These are phyloP conservation scores for Nemophila menziesii DNA, from an alignment of 257 asterid genomes.

Conservation along the genomic window DNA sequence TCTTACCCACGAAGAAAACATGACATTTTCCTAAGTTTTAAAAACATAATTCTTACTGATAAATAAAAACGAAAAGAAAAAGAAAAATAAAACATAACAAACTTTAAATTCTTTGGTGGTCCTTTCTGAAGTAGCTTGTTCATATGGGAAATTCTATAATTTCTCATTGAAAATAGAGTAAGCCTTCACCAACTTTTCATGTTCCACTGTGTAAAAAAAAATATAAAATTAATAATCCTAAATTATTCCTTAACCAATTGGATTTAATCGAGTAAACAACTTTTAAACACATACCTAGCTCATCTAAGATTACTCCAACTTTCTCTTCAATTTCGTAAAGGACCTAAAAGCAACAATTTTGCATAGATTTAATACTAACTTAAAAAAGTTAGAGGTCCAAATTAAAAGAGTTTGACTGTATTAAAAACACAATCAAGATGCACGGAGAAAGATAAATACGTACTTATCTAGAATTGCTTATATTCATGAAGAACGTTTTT, in stretches of 20 bases:
- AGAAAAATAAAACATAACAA: constrained; percentile 3
- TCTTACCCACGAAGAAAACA: too few relatives aligned
- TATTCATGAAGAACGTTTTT: too few relatives aligned
- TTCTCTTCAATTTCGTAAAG: constrained; percentile 80
- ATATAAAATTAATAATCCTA: constrained; percentile 9
- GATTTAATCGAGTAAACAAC: constrained; percentile 2
- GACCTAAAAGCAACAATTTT: constrained; percentile 28
- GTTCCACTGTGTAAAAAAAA: constrained; percentile 66
- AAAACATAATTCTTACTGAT: neutral
- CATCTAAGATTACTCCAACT: constrained; percentile 73
- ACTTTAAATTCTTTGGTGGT: constrained; percentile 68
- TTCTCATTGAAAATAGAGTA: constrained; percentile 56
- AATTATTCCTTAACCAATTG: neutral
- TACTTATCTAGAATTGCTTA: too few relatives aligned
- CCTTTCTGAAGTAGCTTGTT: constrained; percentile 42
- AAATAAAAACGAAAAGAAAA: constrained; percentile 3
- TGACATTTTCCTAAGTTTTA: too few relatives aligned
- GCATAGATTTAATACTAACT: too few relatives aligned
- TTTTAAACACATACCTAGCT: constrained; percentile 48
- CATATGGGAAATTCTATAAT: constrained; percentile 55
- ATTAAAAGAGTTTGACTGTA: too few relatives aligned
- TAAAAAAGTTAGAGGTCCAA: too few relatives aligned
- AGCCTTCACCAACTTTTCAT: constrained; percentile 59
- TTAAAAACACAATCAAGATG: neutral
- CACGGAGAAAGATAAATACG: neutral